phyloP scores from a whole-genome alignment of 306 rosid genomes.

The Begonia peltatifolia region DNA sequence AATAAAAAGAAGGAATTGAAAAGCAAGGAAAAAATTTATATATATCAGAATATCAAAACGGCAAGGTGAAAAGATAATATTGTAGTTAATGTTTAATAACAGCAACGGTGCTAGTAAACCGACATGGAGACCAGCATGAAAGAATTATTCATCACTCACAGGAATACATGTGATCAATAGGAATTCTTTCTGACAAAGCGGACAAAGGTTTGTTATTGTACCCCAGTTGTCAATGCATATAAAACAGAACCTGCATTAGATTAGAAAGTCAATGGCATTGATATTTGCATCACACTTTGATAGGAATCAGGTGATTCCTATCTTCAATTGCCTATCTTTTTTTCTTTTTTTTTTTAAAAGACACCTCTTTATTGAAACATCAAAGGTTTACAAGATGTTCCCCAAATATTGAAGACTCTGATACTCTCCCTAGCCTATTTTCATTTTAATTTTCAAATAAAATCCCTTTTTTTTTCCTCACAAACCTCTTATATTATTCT shows the following conservation, averaged over 20 bases:
- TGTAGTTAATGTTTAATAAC: conserved; percentile 7
- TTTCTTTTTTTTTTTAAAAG: no score
- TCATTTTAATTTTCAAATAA: no score
- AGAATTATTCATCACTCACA: conserved; percentile 53
- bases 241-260: conserved; percentile 80
- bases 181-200: conserved; percentile 96
- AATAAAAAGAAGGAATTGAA: not conserved
- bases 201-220: conserved; percentile 92
- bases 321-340: no score
- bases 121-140: conserved; percentile 11
- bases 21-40: not conserved
- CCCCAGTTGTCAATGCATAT: conserved; percentile 98
- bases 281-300: not conserved
- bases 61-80: not conserved
- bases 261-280: conserved; percentile 3
- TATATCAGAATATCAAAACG: no score
- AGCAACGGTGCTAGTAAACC: conserved; percentile 13
- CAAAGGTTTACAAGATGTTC: no score
- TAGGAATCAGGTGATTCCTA: no score
- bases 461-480: no score
- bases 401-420: no score
- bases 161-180: conserved; percentile 96
- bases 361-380: no score
- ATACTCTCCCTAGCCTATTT: no score
- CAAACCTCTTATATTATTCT: no score